These are phyloP conservation scores for Arthrobotrys conoides DNA, from an alignment of 2,329 filamentous ascomycete genomes.

Conservation along the genomic window DNA sequence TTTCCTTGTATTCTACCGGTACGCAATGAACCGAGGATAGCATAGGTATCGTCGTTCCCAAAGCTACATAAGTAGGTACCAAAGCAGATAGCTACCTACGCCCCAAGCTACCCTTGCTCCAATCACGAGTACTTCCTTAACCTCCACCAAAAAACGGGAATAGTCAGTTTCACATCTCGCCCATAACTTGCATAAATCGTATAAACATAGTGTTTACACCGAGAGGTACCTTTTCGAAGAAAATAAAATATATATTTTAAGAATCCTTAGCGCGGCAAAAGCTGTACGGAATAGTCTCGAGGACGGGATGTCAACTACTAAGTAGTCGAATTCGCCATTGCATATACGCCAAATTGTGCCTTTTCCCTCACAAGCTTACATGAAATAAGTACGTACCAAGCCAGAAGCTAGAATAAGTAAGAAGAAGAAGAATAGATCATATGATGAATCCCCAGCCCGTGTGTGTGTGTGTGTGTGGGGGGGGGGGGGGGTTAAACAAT, in stretches of 20 bases:
- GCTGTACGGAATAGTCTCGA: not conserved
- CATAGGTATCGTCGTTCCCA: not conserved
- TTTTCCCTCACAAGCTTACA: not conserved
- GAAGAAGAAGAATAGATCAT: not conserved
- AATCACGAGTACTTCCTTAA: not conserved
- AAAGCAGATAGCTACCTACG: not conserved
- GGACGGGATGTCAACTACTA: not conserved
- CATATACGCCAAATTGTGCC: constrained; percentile 2
- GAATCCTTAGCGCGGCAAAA: not conserved
- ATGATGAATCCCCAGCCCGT: not conserved
- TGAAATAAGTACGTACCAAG: not conserved
- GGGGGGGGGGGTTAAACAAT: not conserved
- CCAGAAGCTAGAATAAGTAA: not conserved
- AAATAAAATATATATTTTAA: not conserved
- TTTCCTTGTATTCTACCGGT: not conserved
- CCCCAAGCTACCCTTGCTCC: not conserved
- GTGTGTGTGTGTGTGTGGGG: too few species aligned
- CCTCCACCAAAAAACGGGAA: not conserved
- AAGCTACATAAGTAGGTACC: not conserved
- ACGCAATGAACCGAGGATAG: not conserved
- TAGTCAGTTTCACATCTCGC: not conserved
- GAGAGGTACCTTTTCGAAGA: not conserved
- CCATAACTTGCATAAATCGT: not conserved
- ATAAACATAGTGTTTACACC: not conserved
- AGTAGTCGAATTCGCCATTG: not conserved